These are phyloP conservation scores for Microcos paniculata DNA, from an alignment of 345 rosid genomes.

Conservation along the genomic window DNA sequence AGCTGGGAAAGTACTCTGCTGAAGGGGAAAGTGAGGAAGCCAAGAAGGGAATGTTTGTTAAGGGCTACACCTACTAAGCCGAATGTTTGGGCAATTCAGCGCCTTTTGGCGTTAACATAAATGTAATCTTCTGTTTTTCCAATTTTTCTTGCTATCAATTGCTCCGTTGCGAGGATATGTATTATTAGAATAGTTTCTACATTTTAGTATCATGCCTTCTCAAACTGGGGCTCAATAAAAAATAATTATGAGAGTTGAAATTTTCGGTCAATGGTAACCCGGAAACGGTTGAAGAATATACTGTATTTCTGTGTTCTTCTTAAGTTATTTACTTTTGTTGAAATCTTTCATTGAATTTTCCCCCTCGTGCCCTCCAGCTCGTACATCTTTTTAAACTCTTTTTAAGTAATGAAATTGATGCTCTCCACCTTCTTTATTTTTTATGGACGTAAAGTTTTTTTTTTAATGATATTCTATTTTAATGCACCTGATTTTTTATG, in stretches of 20 bases:
- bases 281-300: neutral
- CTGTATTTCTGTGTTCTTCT: slow-evolving; percentile 8
- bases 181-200: neutral
- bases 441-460: no score
- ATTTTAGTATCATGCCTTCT: neutral
- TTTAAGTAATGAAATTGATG: no score
- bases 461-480: no score
- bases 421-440: no score
- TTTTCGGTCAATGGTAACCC: neutral
- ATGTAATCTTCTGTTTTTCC: neutral
- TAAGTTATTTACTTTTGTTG: no score
- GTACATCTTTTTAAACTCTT: no score
- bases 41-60: slow-evolving; percentile 95
- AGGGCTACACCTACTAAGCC: slow-evolving; percentile 87
- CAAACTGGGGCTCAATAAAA: slow-evolving; percentile 22
- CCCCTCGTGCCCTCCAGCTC: no score
- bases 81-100: neutral
- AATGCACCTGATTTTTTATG: no score
- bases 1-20: slow-evolving; percentile 85
- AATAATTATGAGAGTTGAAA: slow-evolving; percentile 1
- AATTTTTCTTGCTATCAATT: neutral
- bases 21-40: slow-evolving; percentile 90
- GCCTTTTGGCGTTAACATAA: neutral
- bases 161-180: neutral
- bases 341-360: no score